Percentiles rank a stretch among this genome's conserved stretches.
Conservation (phyloP, 495 filamentous ascomycete genomes). For the Baudoinia panamericana region DNA sequence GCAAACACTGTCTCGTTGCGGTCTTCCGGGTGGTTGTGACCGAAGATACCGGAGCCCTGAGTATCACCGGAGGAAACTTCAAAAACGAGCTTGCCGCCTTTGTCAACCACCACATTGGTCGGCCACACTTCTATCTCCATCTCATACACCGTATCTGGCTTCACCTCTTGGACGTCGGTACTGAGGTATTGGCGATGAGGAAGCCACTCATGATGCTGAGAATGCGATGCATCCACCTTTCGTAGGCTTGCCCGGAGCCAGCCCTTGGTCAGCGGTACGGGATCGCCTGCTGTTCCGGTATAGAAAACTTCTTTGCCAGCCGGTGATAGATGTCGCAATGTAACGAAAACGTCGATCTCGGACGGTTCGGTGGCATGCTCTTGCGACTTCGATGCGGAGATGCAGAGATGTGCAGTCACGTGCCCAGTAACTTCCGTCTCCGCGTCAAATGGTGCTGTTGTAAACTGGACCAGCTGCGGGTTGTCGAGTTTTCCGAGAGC, state of each 20-base stretch:
- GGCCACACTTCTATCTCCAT: conserved; percentile 61
- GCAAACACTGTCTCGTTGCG: conserved; percentile 24
- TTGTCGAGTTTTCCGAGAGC: conserved; percentile 40
- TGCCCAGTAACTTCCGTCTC: conserved; percentile 52
- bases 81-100: conserved; percentile 41
- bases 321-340: conserved; percentile 43
- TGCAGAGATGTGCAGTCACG: conserved; percentile 46
- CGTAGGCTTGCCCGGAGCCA: conserved; percentile 46
- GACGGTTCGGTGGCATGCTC: conserved; percentile 21
- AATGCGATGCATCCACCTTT: conserved; percentile 37
- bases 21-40: conserved; percentile 38
- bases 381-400: conserved; percentile 38
- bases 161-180: conserved; percentile 42
- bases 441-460: conserved; percentile 37
- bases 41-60: conserved; percentile 46
- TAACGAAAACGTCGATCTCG: conserved; percentile 56
- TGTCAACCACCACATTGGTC: conserved; percentile 48
- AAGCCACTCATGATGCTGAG: conserved; percentile 37
- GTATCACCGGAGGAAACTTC: conserved; percentile 49
- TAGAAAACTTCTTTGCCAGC: conserved; percentile 49
- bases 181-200: conserved; percentile 50
- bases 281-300: conserved; percentile 44
- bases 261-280: conserved; percentile 40
- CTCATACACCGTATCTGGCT: conserved; percentile 42
- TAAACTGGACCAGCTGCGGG: conserved; percentile 39